A percentile compares a stretch with the other conserved stretches of the same genome.
These are phyloP conservation scores for Nyssa sinensis DNA, from an alignment of 148 eudicot species.

Conservation along the genomic window DNA sequence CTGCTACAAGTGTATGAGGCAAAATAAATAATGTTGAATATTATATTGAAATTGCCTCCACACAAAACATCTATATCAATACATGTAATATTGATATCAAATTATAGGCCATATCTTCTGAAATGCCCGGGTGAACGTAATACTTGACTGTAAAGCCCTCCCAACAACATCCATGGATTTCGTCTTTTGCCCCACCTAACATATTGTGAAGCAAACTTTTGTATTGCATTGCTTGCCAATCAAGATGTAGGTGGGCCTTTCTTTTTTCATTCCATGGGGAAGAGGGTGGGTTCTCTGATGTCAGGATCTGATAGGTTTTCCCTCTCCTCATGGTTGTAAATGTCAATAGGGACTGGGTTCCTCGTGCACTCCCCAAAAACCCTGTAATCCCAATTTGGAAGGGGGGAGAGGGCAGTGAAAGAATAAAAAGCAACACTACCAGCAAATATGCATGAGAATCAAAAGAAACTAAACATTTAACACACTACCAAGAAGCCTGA, in stretches of 20 bases:
- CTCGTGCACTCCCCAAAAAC: too few species aligned
- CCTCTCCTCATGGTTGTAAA: neutral
- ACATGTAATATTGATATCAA: neutral
- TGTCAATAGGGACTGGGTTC: neutral
- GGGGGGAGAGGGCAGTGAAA: neutral
- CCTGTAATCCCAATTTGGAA: neutral
- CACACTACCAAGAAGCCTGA: conserved; percentile 69
- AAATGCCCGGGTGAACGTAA: neutral
- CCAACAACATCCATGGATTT: neutral
- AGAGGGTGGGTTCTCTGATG: neutral
- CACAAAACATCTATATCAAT: neutral
- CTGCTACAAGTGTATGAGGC: neutral
- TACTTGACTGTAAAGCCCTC: neutral
- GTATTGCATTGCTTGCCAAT: neutral
- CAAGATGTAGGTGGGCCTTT: neutral
- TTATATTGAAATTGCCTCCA: neutral
- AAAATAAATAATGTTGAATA: neutral
- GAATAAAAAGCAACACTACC: neutral
- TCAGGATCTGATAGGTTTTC: too few species aligned
- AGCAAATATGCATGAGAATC: too few species aligned
- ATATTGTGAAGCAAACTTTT: neutral
- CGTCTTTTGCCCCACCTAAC: neutral
- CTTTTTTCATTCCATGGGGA: neutral
- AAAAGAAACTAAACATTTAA: too few species aligned
- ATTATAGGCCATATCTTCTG: neutral